Percentiles rank a stretch among this genome's conserved stretches.
Conservation (phyloP, 2,329 filamentous ascomycete species). For the Aspergillus candidus region DNA sequence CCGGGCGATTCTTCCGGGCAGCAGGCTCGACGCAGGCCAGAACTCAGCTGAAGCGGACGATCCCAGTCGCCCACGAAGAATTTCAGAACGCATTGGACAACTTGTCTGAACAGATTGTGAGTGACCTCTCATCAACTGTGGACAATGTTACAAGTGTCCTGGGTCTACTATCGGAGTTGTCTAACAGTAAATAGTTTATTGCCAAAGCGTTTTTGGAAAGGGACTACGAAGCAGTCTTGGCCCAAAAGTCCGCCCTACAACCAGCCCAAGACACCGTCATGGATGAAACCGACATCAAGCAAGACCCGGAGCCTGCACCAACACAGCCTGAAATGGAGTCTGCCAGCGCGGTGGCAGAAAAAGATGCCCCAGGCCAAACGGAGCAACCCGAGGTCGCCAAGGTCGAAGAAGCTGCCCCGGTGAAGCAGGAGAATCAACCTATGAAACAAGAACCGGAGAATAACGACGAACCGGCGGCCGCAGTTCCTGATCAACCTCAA, state of each 20-base stretch:
- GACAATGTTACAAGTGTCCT: not conserved
- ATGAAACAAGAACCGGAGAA: constrained; percentile 23
- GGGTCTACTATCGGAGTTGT: not conserved
- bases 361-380: constrained; percentile 15
- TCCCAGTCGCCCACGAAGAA: constrained; percentile 35
- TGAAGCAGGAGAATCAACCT: constrained; percentile 2
- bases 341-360: constrained; percentile 14
- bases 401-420: too few relatives aligned
- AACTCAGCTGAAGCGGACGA: constrained; percentile 31
- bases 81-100: constrained; percentile 37
- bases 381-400: constrained; percentile 6
- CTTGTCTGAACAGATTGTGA: constrained; percentile 39
- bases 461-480: constrained; percentile 10
- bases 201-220: constrained; percentile 39
- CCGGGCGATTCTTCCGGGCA: constrained; percentile 36
- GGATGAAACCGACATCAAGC: constrained; percentile 18
- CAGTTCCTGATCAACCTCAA: constrained; percentile 18
- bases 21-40: constrained; percentile 29
- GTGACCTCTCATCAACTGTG: constrained; percentile 7
- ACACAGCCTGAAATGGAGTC: constrained; percentile 5
- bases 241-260: constrained; percentile 24
- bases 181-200: constrained; percentile 28
- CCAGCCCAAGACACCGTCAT: constrained; percentile 26
- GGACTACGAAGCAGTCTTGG: constrained; percentile 35
- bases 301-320: constrained; percentile 12